A percentile compares a stretch with the other conserved stretches of the same genome.
These are phyloP conservation scores for Closterium sp. DNA, from an alignment of 139 green algal species.

Conservation along the genomic window DNA sequence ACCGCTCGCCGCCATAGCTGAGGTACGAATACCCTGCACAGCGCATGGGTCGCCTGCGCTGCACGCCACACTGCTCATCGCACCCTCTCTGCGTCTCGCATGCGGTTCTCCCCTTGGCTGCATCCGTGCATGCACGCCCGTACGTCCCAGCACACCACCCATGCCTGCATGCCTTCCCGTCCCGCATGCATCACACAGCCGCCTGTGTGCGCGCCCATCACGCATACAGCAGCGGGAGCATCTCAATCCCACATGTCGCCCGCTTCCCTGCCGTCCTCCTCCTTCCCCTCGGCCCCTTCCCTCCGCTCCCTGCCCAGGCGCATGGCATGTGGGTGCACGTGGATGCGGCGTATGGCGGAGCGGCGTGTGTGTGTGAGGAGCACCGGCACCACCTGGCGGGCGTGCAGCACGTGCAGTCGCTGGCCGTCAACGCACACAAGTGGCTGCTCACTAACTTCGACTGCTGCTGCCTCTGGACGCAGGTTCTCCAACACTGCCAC, in stretches of 20 bases:
- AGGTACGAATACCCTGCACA: neutral
- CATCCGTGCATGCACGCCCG: too few relatives aligned
- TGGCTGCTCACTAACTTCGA: conserved; percentile 84
- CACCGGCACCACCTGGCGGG: conserved; percentile 63
- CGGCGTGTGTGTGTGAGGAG: conserved; percentile 66
- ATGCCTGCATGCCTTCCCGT: too few relatives aligned
- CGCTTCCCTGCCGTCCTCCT: neutral
- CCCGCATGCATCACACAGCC: too few relatives aligned
- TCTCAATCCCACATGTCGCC: neutral
- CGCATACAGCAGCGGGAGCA: too few relatives aligned
- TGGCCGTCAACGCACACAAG: conserved; percentile 76
- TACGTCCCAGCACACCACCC: too few relatives aligned
- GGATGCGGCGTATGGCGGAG: conserved; percentile 79
- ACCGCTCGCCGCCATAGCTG: conserved; percentile 46
- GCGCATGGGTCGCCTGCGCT: too few relatives aligned
- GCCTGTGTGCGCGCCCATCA: neutral
- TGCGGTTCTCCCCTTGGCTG: too few relatives aligned
- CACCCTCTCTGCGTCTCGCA: too few relatives aligned
- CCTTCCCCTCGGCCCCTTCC: neutral
- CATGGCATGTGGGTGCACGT: conserved; percentile 71
- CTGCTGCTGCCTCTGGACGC: conserved; percentile 72
- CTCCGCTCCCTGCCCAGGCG: conserved; percentile 32
- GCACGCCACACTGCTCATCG: too few relatives aligned
- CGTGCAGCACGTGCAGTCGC: conserved; percentile 60
- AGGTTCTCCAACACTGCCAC: neutral